Conservation (phyloP, 345 rosid genomes). For the Heritiera fomes region DNA sequence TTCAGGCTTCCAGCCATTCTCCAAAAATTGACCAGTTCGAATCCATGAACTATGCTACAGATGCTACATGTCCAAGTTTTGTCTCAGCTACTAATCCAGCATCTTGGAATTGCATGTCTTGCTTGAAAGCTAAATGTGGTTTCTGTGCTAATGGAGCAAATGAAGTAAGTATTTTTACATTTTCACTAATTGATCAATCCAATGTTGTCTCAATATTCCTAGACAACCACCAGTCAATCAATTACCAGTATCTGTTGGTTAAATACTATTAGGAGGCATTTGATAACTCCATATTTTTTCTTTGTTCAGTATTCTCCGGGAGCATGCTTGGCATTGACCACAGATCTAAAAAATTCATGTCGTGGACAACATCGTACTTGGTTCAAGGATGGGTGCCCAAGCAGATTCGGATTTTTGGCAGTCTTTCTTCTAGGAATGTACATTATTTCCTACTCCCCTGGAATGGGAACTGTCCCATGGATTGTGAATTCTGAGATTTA, state of each 20-base stretch:
- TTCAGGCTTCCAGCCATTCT: conserved; percentile 54
- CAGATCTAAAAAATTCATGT: conserved; percentile 35
- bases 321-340: conserved; percentile 54
- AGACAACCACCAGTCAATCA: too few relatives aligned
- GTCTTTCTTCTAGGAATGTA: conserved; percentile 63
- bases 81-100: conserved; percentile 20
- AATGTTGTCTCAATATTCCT: conserved; percentile 38
- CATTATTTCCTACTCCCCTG: conserved; percentile 69
- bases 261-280: too few relatives aligned
- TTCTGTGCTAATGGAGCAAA: conserved; percentile 48
- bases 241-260: too few relatives aligned
- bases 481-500: conserved; percentile 88
- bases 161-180: conserved; percentile 33
- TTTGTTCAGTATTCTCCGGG: conserved; percentile 59
- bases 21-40: conserved; percentile 40
- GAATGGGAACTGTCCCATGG: conserved; percentile 92
- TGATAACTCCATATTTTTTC: neutral
- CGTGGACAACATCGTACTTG: conserved; percentile 36
- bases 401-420: conserved; percentile 69
- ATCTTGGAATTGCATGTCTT: conserved; percentile 69
- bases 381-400: conserved; percentile 73
- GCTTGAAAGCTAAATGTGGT: conserved; percentile 59
- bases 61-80: conserved; percentile 31
- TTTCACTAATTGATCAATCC: conserved; percentile 34
- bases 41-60: conserved; percentile 15